Base-by-base conservation (phyloP, 2,329 filamentous ascomycete genomes). In the Fusarium albosuccineum region DNA sequence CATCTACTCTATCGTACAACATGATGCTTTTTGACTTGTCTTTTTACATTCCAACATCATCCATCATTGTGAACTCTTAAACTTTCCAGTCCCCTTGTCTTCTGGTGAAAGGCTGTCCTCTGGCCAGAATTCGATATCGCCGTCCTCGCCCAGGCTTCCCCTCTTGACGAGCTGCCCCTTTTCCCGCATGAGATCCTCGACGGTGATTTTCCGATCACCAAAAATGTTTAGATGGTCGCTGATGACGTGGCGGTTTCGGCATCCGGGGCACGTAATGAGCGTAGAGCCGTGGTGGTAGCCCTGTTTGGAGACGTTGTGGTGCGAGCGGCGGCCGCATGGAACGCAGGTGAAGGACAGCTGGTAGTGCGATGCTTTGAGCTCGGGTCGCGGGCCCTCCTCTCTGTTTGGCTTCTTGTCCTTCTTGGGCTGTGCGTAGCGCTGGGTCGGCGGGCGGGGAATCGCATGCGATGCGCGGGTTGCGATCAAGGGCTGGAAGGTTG, bases 111-210 rank as follows among this genome's bases (percentile, higher is more conserved):
- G 64, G 49, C 54, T 80, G 14, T 89, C 88, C 68, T 97, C 92
- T 30, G 92, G 91, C 91, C 94, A 97, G 71, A 97, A 96, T 78
- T 98, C 95, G 48, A 97, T 82, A 76, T 97, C 92, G n/a, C 93
- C 93, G 69, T 94, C 90, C 68, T 89, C 87, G 52, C 91, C 88
- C 33, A 94, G 75, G 29, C 86, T 87, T 16, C 92, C 91, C 63
- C 87, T 87, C 82, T 91, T 92, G 62, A 95, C 86, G 2, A 92
- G 80, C 67, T 89, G 86, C 6, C 94, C 95, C 74, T 91, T 91
- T 68, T 93, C 89, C 60, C 85, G 82, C 81, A 96, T 87, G 50
- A 98, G 79, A 64, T 95, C 91, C 78, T 97, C 92, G 30, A 96
- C 82, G 0, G 92, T 94, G 60, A 92, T 58, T 57, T 85, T 83